phyloP scores from a whole-genome alignment of 2,329 filamentous ascomycete species.

The Aspergillus novoparasiticus region DNA sequence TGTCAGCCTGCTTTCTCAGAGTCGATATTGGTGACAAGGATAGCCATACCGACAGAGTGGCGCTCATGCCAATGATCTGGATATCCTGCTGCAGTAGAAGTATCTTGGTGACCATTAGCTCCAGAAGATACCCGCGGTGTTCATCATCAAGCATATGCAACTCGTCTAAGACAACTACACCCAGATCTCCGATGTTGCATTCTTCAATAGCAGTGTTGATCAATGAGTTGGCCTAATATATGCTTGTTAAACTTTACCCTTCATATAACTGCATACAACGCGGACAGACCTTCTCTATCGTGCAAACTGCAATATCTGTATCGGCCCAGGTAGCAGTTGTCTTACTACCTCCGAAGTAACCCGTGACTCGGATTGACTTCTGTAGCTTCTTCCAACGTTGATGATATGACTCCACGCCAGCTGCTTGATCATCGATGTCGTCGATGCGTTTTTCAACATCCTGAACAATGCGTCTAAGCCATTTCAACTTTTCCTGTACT shows the following conservation, averaged over 20 bases:
- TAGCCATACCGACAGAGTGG: slow-evolving; percentile 66
- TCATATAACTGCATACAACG: background rate
- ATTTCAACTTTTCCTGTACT: slow-evolving; percentile 77
- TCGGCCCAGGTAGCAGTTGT: slow-evolving; percentile 69
- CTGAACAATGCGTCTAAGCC: slow-evolving; percentile 68
- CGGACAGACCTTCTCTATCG: slow-evolving; percentile 66
- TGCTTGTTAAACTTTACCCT: background rate
- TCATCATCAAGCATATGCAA: slow-evolving; percentile 82
- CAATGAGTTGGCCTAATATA: slow-evolving; percentile 67
- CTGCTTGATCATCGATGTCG: slow-evolving; percentile 33
- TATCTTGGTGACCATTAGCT: slow-evolving; percentile 73
- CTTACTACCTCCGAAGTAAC: slow-evolving; percentile 75
- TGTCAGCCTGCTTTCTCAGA: slow-evolving; percentile 14
- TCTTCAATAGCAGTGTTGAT: slow-evolving; percentile 75
- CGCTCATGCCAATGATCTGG: slow-evolving; percentile 79
- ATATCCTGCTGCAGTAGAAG: slow-evolving; percentile 67
- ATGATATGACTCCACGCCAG: slow-evolving; percentile 39
- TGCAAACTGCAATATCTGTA: slow-evolving; percentile 77
- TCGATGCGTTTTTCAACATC: slow-evolving; percentile 53
- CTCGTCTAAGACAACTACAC: slow-evolving; percentile 72
- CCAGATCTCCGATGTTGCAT: slow-evolving; percentile 64
- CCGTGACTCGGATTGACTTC: slow-evolving; percentile 65
- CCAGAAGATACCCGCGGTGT: slow-evolving; percentile 72
- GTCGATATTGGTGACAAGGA: background rate
- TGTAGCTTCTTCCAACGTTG: slow-evolving; percentile 61